Conservation (phyloP, 805 yeast species). For the Pichia phayaonensis region DNA sequence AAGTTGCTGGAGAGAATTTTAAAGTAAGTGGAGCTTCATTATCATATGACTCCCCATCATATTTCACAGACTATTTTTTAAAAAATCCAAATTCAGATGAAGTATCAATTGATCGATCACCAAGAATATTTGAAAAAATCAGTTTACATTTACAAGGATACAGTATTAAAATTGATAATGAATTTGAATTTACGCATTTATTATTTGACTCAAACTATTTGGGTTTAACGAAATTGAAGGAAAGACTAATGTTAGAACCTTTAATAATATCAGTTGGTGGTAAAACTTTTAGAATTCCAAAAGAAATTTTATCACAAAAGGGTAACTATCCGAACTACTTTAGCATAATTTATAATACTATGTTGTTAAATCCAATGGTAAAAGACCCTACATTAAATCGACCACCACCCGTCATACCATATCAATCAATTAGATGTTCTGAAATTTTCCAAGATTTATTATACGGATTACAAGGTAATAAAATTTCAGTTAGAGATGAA, state of each 20-base stretch:
- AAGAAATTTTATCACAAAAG: conserved; percentile 40
- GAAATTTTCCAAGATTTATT: conserved; percentile 48
- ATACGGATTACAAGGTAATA: conserved; percentile 47
- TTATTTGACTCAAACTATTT: conserved; percentile 69
- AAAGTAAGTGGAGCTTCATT: conserved; percentile 76
- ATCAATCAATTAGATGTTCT: conserved; percentile 44
- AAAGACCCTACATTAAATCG: conserved; percentile 41
- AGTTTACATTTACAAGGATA: conserved; percentile 78
- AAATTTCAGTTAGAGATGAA: conserved; percentile 40
- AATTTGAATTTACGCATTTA: conserved; percentile 52
- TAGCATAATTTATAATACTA: conserved; percentile 48
- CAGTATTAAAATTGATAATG: conserved; percentile 50
- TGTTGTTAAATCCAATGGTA: conserved; percentile 39
- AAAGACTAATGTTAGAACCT: conserved; percentile 44
- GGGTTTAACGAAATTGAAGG: conserved; percentile 49
- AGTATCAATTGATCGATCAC: conserved; percentile 64
- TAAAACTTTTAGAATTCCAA: conserved; percentile 50
- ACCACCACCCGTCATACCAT: conserved; percentile 72
- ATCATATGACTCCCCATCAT: conserved; percentile 82
- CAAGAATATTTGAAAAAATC: conserved; percentile 58
- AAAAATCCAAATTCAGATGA: conserved; percentile 30
- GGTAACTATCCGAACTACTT: conserved; percentile 81
- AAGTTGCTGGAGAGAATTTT: conserved; percentile 59
- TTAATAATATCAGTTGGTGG: conserved; percentile 54
- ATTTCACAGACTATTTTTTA: conserved; percentile 66